A percentile compares a stretch with the other conserved stretches of the same genome.
phyloP scores from a whole-genome alignment of 306 rosid species.

The Prunus mume region DNA sequence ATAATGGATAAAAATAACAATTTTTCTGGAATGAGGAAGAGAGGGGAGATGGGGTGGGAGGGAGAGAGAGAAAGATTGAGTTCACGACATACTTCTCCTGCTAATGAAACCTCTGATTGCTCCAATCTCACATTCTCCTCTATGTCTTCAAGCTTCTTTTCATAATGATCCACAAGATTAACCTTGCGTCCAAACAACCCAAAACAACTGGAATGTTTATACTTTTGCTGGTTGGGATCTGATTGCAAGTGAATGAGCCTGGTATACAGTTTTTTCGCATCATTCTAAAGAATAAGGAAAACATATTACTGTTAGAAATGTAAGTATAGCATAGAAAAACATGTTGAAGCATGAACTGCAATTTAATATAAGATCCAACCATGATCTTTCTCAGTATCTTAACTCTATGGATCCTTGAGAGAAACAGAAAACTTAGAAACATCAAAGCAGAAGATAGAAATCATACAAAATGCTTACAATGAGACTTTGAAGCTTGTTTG shows the following conservation, averaged over 20 bases:
- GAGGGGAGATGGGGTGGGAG: not conserved
- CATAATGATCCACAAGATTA: slow-evolving; percentile 56
- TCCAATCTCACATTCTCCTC: slow-evolving; percentile 69
- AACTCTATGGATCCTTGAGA: not conserved
- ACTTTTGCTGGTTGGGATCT: slow-evolving; percentile 34
- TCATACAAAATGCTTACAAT: slow-evolving; percentile 46
- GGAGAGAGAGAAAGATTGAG: slow-evolving; percentile 13
- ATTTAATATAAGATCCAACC: not conserved
- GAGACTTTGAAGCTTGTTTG: slow-evolving; percentile 58
- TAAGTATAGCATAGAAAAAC: not conserved
- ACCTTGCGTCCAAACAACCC: slow-evolving; percentile 54
- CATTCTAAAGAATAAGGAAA: slow-evolving; percentile 38
- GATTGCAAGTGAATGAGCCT: slow-evolving; percentile 48
- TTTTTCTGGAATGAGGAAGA: not conserved
- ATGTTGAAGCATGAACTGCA: not conserved
- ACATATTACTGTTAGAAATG: slow-evolving; percentile 18
- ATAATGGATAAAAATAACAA: not conserved
- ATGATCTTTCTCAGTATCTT: not conserved
- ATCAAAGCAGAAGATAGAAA: slow-evolving; percentile 19
- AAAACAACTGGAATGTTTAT: slow-evolving; percentile 35
- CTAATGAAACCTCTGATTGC: slow-evolving; percentile 63
- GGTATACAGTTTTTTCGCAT: slow-evolving; percentile 50
- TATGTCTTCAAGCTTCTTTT: slow-evolving; percentile 62
- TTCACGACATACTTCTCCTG: slow-evolving; percentile 71
- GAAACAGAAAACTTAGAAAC: slow-evolving; percentile 13